phyloP scores from a whole-genome alignment of 768 basidiomycete genomes.

The Leccinum incarnatum region DNA sequence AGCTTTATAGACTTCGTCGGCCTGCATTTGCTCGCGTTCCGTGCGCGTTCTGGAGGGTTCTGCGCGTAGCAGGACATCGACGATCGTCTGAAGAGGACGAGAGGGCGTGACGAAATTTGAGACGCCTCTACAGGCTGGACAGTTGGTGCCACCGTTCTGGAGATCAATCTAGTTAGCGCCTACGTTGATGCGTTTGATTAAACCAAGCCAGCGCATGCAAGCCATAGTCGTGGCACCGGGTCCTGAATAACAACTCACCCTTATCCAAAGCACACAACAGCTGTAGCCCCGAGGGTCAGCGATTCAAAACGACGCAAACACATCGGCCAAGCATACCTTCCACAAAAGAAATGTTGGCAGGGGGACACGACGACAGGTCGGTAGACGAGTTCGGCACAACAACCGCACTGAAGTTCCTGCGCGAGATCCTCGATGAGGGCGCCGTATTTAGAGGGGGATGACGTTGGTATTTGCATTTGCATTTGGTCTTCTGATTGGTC shows the following conservation, averaged over 20 bases:
- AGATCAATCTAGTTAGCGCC: slow-evolving; percentile 14
- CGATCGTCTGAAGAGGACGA: slow-evolving; percentile 66
- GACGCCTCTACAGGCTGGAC: slow-evolving; percentile 75
- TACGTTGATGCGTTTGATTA: background rate
- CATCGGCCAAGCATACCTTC: slow-evolving; percentile 52
- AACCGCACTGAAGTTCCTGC: slow-evolving; percentile 81
- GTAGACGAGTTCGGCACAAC: slow-evolving; percentile 81
- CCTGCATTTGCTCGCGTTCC: slow-evolving; percentile 71
- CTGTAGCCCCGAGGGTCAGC: slow-evolving; percentile 51
- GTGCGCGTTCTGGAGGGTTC: slow-evolving; percentile 68
- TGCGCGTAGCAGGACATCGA: slow-evolving; percentile 69
- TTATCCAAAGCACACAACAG: slow-evolving; percentile 81
- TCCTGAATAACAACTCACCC: slow-evolving; percentile 48
- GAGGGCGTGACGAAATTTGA: slow-evolving; percentile 70
- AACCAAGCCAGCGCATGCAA: background rate
- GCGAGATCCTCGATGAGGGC: slow-evolving; percentile 58
- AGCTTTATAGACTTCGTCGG: slow-evolving; percentile 73
- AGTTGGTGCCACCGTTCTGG: slow-evolving; percentile 82
- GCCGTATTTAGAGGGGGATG: slow-evolving; percentile 22
- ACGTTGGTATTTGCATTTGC: slow-evolving; percentile 12
- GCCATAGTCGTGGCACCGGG: slow-evolving; percentile 4
- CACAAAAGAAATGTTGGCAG: slow-evolving; percentile 90
- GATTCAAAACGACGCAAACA: slow-evolving; percentile 20
- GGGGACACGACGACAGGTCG: slow-evolving; percentile 78
- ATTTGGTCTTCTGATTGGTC: slow-evolving; percentile 27